Evolutionary conservation across 2,329 filamentous ascomycete genomes (phyloP), one percentile per base, ranked within the genome.

Genomic region (Diaporthe citriasiana): DNA sequence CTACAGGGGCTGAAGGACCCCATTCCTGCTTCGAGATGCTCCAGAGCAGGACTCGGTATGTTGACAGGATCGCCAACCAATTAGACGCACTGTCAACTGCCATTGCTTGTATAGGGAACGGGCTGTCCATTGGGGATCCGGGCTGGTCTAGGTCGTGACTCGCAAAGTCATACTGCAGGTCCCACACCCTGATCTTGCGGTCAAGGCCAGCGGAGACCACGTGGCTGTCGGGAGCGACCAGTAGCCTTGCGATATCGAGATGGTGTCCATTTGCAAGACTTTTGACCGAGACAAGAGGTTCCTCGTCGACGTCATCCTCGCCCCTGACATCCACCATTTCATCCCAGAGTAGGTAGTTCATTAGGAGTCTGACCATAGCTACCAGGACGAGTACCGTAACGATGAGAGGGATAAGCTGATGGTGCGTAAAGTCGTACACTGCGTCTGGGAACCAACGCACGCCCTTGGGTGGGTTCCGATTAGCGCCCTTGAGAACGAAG

Each of bases 261-360:
- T 85, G 83, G 79, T 96, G 94, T 0, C 92, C 92, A 19, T 87
- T 86, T 35, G 85, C 85, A 15, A 95, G 80, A 1, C 90, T 90
- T 68, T 88, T 89, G 60, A 94, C 86, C 0, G 87, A 88, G 17
- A 95, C 82, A 1, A 89, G 82, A 0, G 89, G 85, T 30, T 85
- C 83, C 40, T 87, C 84, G n/a, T 86, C 83, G 0, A 80, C 83
- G 9, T 87, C 85, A 7, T 86, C 83, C 12, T 88, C 84, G 9
- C 84, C 83, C 1, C 87, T 85, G 19, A 83, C 83, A 27, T 85
- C 82, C 9, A 83, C 82, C 72, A 87, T 83, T 71, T 93, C 90
- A 73, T 92, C 91, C 88, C 91, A 93, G 0, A 96, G 84, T 8
- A 96, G 85, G 78, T 93, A 94, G 76, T 92, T 94, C 85, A 94